These are phyloP conservation scores for Euphorbia corollata DNA, from an alignment of 441 rosid genomes.

Conservation along the genomic window DNA sequence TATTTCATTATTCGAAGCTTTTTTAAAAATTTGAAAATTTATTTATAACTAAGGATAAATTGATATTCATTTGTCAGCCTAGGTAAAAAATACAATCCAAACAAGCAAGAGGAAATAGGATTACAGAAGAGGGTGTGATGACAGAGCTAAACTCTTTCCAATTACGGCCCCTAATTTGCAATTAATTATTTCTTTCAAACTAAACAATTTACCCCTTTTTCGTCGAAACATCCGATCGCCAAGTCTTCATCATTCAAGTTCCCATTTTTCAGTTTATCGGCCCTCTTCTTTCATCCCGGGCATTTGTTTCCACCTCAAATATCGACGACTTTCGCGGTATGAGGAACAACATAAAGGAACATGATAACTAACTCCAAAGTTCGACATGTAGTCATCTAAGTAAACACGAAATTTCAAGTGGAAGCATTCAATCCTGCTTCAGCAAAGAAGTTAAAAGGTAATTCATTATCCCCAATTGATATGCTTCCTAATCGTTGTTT, in stretches of 20 bases:
- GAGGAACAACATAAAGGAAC: not conserved
- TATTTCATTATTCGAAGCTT: too few relatives aligned
- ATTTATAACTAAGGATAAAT: too few relatives aligned
- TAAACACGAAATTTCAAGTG: not conserved
- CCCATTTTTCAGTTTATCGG: not conserved
- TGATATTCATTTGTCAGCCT: too few relatives aligned
- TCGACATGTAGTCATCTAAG: not conserved
- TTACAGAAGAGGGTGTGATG: too few relatives aligned
- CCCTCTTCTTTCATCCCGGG: not conserved
- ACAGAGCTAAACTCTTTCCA: too few relatives aligned
- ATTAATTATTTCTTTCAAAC: too few relatives aligned
- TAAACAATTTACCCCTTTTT: too few relatives aligned
- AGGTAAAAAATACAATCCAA: too few relatives aligned
- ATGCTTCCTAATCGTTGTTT: slow-evolving; percentile 38
- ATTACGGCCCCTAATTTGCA: too few relatives aligned
- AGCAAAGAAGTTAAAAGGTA: not conserved
- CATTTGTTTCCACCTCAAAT: not conserved
- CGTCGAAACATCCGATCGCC: too few relatives aligned
- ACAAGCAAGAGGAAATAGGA: too few relatives aligned
- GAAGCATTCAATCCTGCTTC: not conserved
- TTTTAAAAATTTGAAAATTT: too few relatives aligned
- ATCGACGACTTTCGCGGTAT: not conserved
- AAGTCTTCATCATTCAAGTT: not conserved
- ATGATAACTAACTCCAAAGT: not conserved
- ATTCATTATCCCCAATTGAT: not conserved